phyloP scores from a whole-genome alignment of 495 filamentous ascomycete genomes.

The Penicillium pancosmium region DNA sequence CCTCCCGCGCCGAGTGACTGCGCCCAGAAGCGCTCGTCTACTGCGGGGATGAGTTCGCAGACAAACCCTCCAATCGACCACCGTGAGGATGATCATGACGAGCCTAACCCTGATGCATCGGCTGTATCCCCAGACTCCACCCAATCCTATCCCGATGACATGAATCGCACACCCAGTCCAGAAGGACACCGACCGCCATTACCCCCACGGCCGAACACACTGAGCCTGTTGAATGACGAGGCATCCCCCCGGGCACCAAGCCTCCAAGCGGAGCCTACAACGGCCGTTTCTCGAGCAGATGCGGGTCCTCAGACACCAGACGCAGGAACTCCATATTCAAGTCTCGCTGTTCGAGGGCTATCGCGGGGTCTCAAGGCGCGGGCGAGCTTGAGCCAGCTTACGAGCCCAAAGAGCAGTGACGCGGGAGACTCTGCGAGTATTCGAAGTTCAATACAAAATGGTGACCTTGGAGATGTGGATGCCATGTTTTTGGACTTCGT shows the following conservation, averaged over 20 bases:
- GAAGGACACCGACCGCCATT: constrained; percentile 62
- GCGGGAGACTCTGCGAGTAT: constrained; percentile 82
- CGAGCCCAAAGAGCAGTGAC: constrained; percentile 58
- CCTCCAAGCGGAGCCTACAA: constrained; percentile 77
- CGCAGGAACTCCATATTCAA: constrained; percentile 63
- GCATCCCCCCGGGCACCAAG: constrained; percentile 37
- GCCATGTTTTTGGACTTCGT: constrained; percentile 77
- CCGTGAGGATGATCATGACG: constrained; percentile 13
- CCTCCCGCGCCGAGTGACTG: constrained; percentile 28
- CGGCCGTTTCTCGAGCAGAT: constrained; percentile 77
- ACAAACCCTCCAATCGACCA: constrained; percentile 16
- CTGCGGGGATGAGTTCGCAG: constrained; percentile 30
- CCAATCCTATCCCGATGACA: constrained; percentile 6
- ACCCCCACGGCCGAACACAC: constrained; percentile 64
- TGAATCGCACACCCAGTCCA: constrained; percentile 31
- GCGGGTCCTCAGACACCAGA: constrained; percentile 71
- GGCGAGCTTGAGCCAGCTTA: constrained; percentile 49
- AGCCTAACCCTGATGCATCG: constrained; percentile 12
- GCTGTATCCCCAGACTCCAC: constrained; percentile 6
- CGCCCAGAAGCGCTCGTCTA: constrained; percentile 27
- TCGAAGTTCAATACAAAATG: constrained; percentile 76
- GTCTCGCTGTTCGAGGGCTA: constrained; percentile 39
- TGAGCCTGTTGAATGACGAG: constrained; percentile 46
- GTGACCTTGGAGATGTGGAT: constrained; percentile 75
- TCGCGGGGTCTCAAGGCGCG: constrained; percentile 40